Base-by-base conservation (phyloP, 176 grass and related monocot species). In the Stipa capillata region DNA sequence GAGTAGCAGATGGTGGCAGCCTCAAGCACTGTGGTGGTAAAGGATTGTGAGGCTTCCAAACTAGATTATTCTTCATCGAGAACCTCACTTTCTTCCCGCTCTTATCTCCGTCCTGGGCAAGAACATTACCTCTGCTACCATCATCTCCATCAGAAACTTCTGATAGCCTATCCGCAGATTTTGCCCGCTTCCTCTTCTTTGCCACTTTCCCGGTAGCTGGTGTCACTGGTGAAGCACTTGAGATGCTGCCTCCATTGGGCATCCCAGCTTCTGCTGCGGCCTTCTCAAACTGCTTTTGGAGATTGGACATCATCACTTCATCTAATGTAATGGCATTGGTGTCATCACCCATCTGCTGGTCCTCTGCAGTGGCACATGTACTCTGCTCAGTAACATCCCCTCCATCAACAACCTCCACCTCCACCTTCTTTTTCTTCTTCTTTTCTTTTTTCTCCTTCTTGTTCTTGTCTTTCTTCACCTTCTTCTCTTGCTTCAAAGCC, bases 281-380 rank as follows among this genome's bases (percentile, higher is more conserved):
- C 28, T 85, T 99, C 83, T 99, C 96, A 75, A 99, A 99, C 74
- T 95, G 96, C 75, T 87, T 95, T 65, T 95, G 96, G 13, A 99
- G 90, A 82, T 99, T 99, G 23, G 96, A 99, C 56, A 89, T 91
- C 16, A 84, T n/a, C 33, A 42, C 34, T 28, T 94, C 90, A 61
- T 95, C 82, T 74, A 95, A 89, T 83, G 79, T 85, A 66, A 99
- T 83, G 34, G 48, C 51, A 32, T 93, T 78, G 75, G 50, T 31
- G 37, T 35, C 84, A 80, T 80, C 87, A 56, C 42, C 65, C 50
- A 70, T 85, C 75, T 87, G 78, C 34, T 80, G 75, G 32, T 89
- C 84, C 60, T 84, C 87, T 24, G 21, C 53, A 80, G 69, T 40
- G 74, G 47, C 60, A 67, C 78, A 84, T 13, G 8, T 54, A 37